These are phyloP conservation scores for Neoascochyta sp. DNA, from an alignment of 2,329 filamentous ascomycete genomes.

Conservation along the genomic window DNA sequence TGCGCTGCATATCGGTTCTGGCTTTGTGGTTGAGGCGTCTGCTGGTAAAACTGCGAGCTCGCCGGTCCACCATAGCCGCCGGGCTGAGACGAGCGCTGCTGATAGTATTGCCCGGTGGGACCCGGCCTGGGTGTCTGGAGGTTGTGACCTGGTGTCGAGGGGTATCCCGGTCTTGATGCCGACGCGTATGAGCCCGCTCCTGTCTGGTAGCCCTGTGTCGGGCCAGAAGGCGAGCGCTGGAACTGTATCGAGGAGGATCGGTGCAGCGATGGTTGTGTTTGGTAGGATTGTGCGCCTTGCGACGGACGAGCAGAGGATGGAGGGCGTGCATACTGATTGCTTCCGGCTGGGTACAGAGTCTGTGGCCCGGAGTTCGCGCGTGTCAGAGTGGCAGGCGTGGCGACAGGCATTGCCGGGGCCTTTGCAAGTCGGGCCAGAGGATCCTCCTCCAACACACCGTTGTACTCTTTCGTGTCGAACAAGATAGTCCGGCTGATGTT, in stretches of 20 bases:
- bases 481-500: constrained; percentile 77
- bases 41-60: constrained; percentile 33
- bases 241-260: constrained; percentile 38
- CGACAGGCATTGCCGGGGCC: constrained; percentile 29
- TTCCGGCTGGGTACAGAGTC: constrained; percentile 25
- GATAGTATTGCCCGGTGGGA: constrained; percentile 27
- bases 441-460: constrained; percentile 80
- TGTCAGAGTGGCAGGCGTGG: constrained; percentile 26
- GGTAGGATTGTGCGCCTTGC: constrained; percentile 29
- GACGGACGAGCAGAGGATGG: constrained; percentile 27
- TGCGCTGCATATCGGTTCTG: constrained; percentile 33
- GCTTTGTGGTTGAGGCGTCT: constrained; percentile 30
- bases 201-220: constrained; percentile 28
- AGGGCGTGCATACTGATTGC: constrained; percentile 33
- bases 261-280: constrained; percentile 33
- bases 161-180: constrained; percentile 25
- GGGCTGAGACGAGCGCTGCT: constrained; percentile 28
- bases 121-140: constrained; percentile 33
- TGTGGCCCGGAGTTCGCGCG: constrained; percentile 26
- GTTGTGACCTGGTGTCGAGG: constrained; percentile 25
- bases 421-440: constrained; percentile 51
- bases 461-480: constrained; percentile 68
- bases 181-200: constrained; percentile 26
- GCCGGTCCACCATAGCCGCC: constrained; percentile 26
- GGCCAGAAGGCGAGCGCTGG: constrained; percentile 32